phyloP scores from a whole-genome alignment of 495 filamentous ascomycete genomes.

The Pseudevernia furfuracea region DNA sequence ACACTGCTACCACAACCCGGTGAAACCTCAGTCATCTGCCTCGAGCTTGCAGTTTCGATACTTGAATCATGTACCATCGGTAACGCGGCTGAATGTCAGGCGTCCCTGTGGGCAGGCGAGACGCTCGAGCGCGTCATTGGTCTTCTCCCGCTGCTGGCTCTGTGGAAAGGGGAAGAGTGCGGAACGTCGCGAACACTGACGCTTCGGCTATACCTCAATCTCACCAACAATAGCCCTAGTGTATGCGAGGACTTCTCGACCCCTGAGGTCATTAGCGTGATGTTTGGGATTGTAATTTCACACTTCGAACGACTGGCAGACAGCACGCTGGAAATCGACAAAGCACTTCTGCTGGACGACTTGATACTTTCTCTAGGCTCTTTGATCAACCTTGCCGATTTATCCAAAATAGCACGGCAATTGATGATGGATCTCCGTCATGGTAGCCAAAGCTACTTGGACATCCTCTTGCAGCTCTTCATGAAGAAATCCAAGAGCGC shows the following conservation, averaged over 20 bases:
- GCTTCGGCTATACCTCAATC: constrained; percentile 72
- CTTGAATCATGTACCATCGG: constrained; percentile 52
- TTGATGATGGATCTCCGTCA: constrained; percentile 31
- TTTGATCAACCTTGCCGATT: constrained; percentile 84
- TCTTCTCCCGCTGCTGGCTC: constrained; percentile 21
- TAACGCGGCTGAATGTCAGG: constrained; percentile 26
- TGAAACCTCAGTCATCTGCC: neutral
- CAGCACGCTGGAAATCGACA: constrained; percentile 39
- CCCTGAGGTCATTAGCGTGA: constrained; percentile 45
- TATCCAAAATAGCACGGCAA: constrained; percentile 48
- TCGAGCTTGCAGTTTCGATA: constrained; percentile 47
- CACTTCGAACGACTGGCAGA: constrained; percentile 36
- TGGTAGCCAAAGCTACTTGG: constrained; percentile 32
- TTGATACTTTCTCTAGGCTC: constrained; percentile 74
- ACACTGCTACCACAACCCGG: neutral
- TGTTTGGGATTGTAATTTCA: constrained; percentile 45
- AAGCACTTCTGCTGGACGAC: constrained; percentile 50
- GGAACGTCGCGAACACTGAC: constrained; percentile 30
- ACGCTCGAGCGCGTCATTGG: constrained; percentile 19
- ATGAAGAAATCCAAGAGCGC: constrained; percentile 34
- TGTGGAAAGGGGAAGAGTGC: constrained; percentile 13
- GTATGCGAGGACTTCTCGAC: constrained; percentile 60
- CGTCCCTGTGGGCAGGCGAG: constrained; percentile 17
- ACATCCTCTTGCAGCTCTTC: constrained; percentile 40
- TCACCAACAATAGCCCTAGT: constrained; percentile 71